Percentiles rank a stretch among this genome's conserved stretches.
These are phyloP conservation scores for Tillandsia leiboldiana DNA, from an alignment of 176 grass and related monocot genomes.

Conservation along the genomic window DNA sequence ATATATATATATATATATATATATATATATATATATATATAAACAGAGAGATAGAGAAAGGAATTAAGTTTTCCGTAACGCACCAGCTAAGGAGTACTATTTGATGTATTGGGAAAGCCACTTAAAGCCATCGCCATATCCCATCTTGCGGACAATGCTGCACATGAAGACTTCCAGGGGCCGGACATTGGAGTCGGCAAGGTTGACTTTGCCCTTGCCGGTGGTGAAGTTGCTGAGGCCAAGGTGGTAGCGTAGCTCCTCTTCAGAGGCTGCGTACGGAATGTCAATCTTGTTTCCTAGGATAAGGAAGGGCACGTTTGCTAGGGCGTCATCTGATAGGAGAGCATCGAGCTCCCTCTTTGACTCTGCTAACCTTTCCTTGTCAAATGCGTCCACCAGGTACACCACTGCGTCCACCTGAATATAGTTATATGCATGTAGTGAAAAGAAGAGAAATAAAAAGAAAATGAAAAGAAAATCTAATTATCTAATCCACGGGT, in stretches of 20 bases:
- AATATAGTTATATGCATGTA: background rate
- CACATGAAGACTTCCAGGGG: constrained; percentile 78
- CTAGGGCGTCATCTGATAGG: constrained; percentile 57
- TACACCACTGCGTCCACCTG: constrained; percentile 79
- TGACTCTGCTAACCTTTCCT: constrained; percentile 62
- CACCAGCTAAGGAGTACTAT: constrained; percentile 19
- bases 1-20: too few species aligned
- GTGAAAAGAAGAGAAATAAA: constrained; percentile 3
- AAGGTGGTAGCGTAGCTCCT: constrained; percentile 61
- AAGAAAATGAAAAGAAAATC: background rate
- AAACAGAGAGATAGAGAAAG: too few species aligned
- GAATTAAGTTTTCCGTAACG: too few species aligned
- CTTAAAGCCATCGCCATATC: constrained; percentile 67
- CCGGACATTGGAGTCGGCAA: constrained; percentile 51
- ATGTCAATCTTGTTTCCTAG: constrained; percentile 79
- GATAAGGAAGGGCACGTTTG: constrained; percentile 62
- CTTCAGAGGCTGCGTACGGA: constrained; percentile 63
- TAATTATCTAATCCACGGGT: too few species aligned
- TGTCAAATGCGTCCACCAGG: constrained; percentile 67
- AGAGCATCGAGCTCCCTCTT: constrained; percentile 69
- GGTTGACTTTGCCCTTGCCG: constrained; percentile 69
- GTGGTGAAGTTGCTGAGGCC: constrained; percentile 73
- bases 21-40: too few species aligned
- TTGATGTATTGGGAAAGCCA: constrained; percentile 80
- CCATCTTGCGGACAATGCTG: constrained; percentile 77